Conservation (phyloP, 2,329 filamentous ascomycete species). For the Claviceps sp. region DNA sequence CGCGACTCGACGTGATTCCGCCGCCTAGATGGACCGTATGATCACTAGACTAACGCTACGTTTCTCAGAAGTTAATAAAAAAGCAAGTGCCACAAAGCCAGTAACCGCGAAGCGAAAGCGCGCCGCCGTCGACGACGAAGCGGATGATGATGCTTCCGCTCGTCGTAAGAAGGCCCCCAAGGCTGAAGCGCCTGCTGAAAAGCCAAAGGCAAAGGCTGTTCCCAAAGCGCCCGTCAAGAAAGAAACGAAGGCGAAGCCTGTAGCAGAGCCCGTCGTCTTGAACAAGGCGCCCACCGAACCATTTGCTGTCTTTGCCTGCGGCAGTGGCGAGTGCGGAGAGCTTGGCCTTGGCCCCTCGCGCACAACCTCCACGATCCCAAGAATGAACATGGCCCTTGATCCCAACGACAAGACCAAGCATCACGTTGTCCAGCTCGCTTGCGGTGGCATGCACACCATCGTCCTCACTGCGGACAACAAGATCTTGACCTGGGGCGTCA, state of each 20-base stretch:
- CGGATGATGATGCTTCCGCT: neutral
- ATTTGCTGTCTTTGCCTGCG: slow-evolving; percentile 68
- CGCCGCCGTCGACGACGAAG: slow-evolving; percentile 3
- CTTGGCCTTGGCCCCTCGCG: slow-evolving; percentile 60
- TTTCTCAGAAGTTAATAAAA: slow-evolving; percentile 1
- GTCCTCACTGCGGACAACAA: slow-evolving; percentile 69
- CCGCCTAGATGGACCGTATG: neutral
- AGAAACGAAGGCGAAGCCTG: slow-evolving; percentile 10
- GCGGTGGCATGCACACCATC: slow-evolving; percentile 71
- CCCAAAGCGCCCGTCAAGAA: slow-evolving; percentile 1
- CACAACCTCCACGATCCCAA: slow-evolving; percentile 1
- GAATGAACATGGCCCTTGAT: slow-evolving; percentile 60
- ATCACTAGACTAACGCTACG: neutral
- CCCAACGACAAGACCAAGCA: slow-evolving; percentile 48
- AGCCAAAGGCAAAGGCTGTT: slow-evolving; percentile 1
- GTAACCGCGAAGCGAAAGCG: slow-evolving; percentile 5
- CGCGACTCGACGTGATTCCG: neutral
- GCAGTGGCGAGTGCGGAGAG: slow-evolving; percentile 68
- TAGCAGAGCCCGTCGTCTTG: slow-evolving; percentile 19
- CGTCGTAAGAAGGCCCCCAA: slow-evolving; percentile 5
- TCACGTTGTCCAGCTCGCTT: slow-evolving; percentile 60
- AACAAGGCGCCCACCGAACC: slow-evolving; percentile 37
- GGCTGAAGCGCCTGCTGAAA: slow-evolving; percentile 1
- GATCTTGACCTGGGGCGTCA: slow-evolving; percentile 78
- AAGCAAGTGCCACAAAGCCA: neutral